A percentile compares a stretch with the other conserved stretches of the same genome.
Evolutionary conservation across 176 grass and related monocot species (phyloP).

Genomic region (Carex littledalei): DNA sequence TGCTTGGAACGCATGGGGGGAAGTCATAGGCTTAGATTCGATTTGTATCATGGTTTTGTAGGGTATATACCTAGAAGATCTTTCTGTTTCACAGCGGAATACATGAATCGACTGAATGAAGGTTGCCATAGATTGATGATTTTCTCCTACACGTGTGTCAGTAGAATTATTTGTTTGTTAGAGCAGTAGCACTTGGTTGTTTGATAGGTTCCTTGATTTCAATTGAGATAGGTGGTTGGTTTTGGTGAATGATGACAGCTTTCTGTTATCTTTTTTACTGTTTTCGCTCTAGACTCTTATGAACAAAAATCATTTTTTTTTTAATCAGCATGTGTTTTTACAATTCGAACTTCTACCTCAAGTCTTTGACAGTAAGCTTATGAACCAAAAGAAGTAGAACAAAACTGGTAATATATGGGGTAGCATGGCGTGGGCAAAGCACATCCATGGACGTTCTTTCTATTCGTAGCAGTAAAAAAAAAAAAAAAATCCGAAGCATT

Average conservation of each 20-base stretch:
- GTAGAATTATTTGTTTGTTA: not conserved
- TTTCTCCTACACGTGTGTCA: not conserved
- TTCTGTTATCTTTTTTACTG: not conserved
- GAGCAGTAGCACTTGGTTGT: not conserved
- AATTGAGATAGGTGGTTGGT: not conserved
- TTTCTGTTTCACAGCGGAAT: not conserved
- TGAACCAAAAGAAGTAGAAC: not conserved
- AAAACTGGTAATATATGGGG: not conserved
- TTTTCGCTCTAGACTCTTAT: not conserved
- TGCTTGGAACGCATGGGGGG: not conserved
- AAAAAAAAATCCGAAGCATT: too few species aligned
- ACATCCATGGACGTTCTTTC: too few species aligned
- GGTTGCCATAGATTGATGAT: not conserved
- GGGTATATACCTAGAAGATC: not conserved
- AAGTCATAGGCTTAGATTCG: not conserved
- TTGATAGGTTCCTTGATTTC: not conserved
- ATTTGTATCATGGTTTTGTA: conserved; percentile 9
- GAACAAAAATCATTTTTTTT: not conserved
- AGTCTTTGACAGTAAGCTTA: not conserved
- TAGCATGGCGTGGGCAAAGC: too few species aligned
- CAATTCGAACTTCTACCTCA: not conserved
- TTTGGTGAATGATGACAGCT: not conserved
- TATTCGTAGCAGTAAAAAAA: too few species aligned
- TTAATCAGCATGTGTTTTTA: not conserved
- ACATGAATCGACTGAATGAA: not conserved